Evolutionary conservation across 73 alveolate genomes (phyloP).

Genomic region (Breviolum minutum): DNA sequence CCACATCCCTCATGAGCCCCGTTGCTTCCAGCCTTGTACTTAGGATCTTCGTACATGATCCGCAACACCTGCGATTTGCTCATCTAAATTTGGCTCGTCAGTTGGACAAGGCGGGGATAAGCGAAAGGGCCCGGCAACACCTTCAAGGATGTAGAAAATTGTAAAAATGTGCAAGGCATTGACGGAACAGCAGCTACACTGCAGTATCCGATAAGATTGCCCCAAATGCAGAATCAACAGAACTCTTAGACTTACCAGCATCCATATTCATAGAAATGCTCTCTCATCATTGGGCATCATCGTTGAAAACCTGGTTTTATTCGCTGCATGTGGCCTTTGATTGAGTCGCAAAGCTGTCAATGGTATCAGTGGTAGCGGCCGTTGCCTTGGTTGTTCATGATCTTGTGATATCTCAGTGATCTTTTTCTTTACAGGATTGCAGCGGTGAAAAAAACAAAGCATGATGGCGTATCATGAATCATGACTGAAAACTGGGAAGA

Average conservation of each 20-base stretch:
- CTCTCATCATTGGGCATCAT: neutral
- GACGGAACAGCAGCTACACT: too few relatives aligned
- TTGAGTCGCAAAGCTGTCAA: constrained; percentile 41
- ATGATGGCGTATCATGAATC: too few relatives aligned
- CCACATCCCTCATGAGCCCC: too few relatives aligned
- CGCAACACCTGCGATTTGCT: constrained; percentile 17
- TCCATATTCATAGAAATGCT: neutral
- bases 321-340: neutral
- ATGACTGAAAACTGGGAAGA: too few relatives aligned
- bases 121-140: neutral
- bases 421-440: too few relatives aligned
- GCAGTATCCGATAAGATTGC: too few relatives aligned
- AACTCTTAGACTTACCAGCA: neutral
- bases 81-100: too few relatives aligned
- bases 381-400: neutral
- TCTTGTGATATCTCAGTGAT: too few relatives aligned
- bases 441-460: too few relatives aligned
- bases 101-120: too few relatives aligned
- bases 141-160: neutral
- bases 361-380: constrained; percentile 18
- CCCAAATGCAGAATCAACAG: too few relatives aligned
- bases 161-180: neutral
- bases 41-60: constrained; percentile 56
- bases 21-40: constrained; percentile 42
- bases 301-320: neutral